These are phyloP conservation scores for Decorospora gaudefroyi DNA, from an alignment of 2,329 filamentous ascomycete genomes.

Conservation along the genomic window DNA sequence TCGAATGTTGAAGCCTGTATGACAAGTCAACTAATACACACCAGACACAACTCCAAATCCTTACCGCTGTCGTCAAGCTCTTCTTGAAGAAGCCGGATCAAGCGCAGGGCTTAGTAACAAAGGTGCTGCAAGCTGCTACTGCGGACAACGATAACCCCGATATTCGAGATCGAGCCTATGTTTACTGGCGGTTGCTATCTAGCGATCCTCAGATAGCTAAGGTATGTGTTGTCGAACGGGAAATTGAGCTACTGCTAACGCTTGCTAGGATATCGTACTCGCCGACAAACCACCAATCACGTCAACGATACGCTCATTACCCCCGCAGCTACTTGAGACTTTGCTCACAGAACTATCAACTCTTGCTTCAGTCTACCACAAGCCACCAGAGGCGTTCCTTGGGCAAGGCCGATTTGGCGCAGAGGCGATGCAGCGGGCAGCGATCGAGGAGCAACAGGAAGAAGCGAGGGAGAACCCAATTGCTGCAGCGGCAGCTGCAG, in stretches of 20 bases:
- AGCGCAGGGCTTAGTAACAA: conserved; percentile 88
- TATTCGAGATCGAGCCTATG: conserved; percentile 93
- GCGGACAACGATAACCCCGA: conserved; percentile 97
- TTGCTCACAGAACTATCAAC: conserved; percentile 92
- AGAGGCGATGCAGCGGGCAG: conserved; percentile 90
- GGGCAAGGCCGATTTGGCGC: conserved; percentile 93
- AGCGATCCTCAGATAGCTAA: conserved; percentile 90
- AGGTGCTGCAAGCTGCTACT: conserved; percentile 89
- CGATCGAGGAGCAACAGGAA: conserved; percentile 93
- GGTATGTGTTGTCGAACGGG: conserved; percentile 52
- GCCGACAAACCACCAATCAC: conserved; percentile 93
- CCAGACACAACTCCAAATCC: conserved; percentile 94
- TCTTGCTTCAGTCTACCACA: conserved; percentile 96
- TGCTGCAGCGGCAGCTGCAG: conserved; percentile 76
- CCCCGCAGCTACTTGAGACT: conserved; percentile 80
- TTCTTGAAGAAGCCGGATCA: conserved; percentile 96
- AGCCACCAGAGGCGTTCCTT: conserved; percentile 96
- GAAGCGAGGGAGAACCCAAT: conserved; percentile 93
- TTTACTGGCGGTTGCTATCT: conserved; percentile 96
- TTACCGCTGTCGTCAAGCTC: conserved; percentile 95
- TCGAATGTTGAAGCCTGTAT: conserved; percentile 4
- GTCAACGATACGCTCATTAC: conserved; percentile 89
- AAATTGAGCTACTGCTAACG: conserved; percentile 8
- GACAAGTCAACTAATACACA: conserved; percentile 37
- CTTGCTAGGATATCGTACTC: conserved; percentile 74